phyloP scores from a whole-genome alignment of 2,329 filamentous ascomycete species.

The Ascosphaera apis region DNA sequence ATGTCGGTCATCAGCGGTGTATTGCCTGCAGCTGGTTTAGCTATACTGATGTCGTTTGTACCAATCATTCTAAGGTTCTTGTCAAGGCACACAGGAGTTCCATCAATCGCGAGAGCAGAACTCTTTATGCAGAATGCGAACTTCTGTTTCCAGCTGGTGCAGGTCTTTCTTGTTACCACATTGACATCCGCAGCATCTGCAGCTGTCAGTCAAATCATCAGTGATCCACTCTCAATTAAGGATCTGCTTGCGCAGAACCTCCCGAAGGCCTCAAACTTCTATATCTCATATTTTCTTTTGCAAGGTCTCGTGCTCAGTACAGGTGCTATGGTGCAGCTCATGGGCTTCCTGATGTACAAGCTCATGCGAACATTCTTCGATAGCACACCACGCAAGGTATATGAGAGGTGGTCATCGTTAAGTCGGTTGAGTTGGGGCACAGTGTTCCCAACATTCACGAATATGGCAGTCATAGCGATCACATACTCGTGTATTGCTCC shows the following conservation, averaged over 20 bases:
- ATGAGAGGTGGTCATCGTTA: conserved; percentile 49
- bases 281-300: conserved; percentile 83
- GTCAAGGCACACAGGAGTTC: conserved; percentile 57
- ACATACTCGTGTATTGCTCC: conserved; percentile 76
- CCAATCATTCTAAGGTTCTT: conserved; percentile 59
- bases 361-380: conserved; percentile 51
- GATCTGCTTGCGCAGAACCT: conserved; percentile 48
- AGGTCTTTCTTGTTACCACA: conserved; percentile 76
- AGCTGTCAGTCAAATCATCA: conserved; percentile 39
- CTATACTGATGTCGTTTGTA: conserved; percentile 68
- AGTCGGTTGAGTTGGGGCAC: conserved; percentile 67
- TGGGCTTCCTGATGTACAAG: conserved; percentile 48
- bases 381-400: conserved; percentile 52
- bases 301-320: conserved; percentile 64
- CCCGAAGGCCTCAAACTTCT: conserved; percentile 79
- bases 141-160: conserved; percentile 49
- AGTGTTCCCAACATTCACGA: conserved; percentile 53
- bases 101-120: conserved; percentile 58
- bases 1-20: conserved; percentile 67
- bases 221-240: conserved; percentile 41
- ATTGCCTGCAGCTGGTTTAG: conserved; percentile 54
- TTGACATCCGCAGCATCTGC: conserved; percentile 60
- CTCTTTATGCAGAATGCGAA: conserved; percentile 78
- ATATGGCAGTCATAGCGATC: conserved; percentile 69
- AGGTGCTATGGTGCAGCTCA: conserved; percentile 47